A percentile compares a stretch with the other conserved stretches of the same genome.
These are phyloP conservation scores for Rhizopogon rudus DNA, from an alignment of 768 basidiomycete species.

Conservation along the genomic window DNA sequence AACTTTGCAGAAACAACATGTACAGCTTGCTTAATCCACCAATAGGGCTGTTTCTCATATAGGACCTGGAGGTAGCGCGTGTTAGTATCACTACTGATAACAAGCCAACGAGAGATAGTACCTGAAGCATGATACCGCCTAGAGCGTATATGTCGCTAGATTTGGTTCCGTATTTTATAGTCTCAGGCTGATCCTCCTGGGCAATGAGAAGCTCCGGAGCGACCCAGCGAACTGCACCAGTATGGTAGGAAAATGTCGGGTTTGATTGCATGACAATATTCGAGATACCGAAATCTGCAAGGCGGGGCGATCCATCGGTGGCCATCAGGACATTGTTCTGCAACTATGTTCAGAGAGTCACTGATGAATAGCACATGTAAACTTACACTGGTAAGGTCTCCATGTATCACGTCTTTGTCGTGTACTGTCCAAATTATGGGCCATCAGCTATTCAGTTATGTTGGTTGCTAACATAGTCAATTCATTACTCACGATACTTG, in stretches of 20 bases:
- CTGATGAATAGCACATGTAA: not conserved
- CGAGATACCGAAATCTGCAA: conserved; percentile 39
- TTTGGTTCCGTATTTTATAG: conserved; percentile 4
- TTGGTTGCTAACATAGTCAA: not conserved
- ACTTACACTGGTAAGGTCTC: conserved; percentile 5
- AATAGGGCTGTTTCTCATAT: no score
- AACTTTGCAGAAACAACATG: no score
- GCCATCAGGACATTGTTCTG: conserved; percentile 7
- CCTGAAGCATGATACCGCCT: no score
- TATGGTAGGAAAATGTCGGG: conserved; percentile 16
- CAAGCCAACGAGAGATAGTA: no score
- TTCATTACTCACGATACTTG: no score
- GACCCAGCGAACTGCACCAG: conserved; percentile 9
- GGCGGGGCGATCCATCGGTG: conserved; percentile 2
- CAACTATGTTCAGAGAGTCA: not conserved
- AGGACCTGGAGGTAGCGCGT: no score
- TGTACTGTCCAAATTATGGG: conserved; percentile 1
- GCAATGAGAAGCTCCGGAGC: conserved; percentile 12
- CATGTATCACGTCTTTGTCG: conserved; percentile 1
- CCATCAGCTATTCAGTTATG: not conserved
- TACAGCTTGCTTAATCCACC: no score
- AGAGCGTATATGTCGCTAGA: no score
- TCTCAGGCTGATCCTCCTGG: not conserved
- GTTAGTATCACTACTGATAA: no score
- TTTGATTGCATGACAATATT: conserved; percentile 32